Evolutionary conservation across 2,329 filamentous ascomycete genomes (phyloP), one percentile per base, ranked within the genome.

Genomic region (Colletotrichum spinosum): DNA sequence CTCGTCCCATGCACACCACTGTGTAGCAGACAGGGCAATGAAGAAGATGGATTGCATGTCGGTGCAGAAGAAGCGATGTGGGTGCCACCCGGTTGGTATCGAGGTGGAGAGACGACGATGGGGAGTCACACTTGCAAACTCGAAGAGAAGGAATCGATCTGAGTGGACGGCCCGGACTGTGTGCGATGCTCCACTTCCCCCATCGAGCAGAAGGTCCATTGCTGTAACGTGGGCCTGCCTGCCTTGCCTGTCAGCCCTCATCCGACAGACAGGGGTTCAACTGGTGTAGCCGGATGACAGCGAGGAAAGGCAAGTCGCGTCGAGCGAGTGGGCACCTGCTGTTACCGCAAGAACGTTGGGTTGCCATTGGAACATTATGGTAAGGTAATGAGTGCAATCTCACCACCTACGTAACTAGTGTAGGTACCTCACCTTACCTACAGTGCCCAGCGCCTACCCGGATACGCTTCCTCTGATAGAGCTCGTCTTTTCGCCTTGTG

Each of bases 81-180:
- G 62, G 58, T 65, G 48, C 62, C 57, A 55, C 57, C 62, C 51
- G 52, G 62, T 53, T 62, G 62, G 63, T 62, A 48, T 65, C 46
- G 38, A 13, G 41, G 25, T 25, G 25, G 25, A 25, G 25, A 25
- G 25, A 25, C 25, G 25, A 25, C 25, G 38, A 41, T 12, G 48
- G 9, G 13, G 45, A 15, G 41, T 25, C 33, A 44, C n/a, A 50
- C 25, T 25, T 25, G 25, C 25, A 25, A 25, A 5, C 25, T 25
- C 25, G 25, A 25, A 37, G 12, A 37, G 11, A 49, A 42, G n/a
- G 37, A 48, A 8, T 17, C n/a, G 6, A 25, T 17, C 6, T 62
- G 39, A 65, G 25, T 65, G 62, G 62, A 44, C 34, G n/a, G 52
- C 17, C 58, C 63, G 57, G 63, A 63, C 52, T 66, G 9, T n/a